A percentile compares a stretch with the other conserved stretches of the same genome.
phyloP scores from a whole-genome alignment of 192 early-diverging fungal species.

The Entomortierella beljakovae region DNA sequence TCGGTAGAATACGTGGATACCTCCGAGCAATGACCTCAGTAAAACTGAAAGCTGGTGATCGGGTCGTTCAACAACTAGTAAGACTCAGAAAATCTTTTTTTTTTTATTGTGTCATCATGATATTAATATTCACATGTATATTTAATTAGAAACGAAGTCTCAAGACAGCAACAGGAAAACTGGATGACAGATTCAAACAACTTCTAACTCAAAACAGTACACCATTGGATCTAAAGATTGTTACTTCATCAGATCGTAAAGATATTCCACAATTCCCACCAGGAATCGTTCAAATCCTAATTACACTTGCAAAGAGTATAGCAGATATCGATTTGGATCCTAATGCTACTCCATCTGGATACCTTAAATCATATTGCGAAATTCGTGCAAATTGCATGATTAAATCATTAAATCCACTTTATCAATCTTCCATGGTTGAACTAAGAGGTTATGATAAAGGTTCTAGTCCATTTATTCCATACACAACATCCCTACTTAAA shows the following conservation, averaged over 20 bases:
- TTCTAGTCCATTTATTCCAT: constrained; percentile 69
- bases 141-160: constrained; percentile 45
- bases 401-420: constrained; percentile 63
- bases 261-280: constrained; percentile 54
- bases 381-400: constrained; percentile 73
- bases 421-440: constrained; percentile 63
- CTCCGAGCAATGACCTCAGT: constrained; percentile 45
- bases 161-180: constrained; percentile 29
- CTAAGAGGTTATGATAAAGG: constrained; percentile 69
- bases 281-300: constrained; percentile 32
- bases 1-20: constrained; percentile 45
- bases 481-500: constrained; percentile 65
- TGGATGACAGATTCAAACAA: constrained; percentile 35
- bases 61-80: constrained; percentile 46
- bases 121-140: no score
- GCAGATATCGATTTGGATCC: constrained; percentile 61
- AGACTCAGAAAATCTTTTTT: not conserved
- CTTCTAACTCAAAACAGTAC: constrained; percentile 25
- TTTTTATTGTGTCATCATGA: constrained; percentile 1
- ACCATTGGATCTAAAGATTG: constrained; percentile 43
- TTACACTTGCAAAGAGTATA: constrained; percentile 60
- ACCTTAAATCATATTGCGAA: constrained; percentile 73
- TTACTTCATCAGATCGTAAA: constrained; percentile 51
- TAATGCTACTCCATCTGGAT: constrained; percentile 60
- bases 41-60: constrained; percentile 49